Evolutionary conservation across 192 early-diverging fungal genomes (phyloP).

Genomic region (Powellomyces hirtus): DNA sequence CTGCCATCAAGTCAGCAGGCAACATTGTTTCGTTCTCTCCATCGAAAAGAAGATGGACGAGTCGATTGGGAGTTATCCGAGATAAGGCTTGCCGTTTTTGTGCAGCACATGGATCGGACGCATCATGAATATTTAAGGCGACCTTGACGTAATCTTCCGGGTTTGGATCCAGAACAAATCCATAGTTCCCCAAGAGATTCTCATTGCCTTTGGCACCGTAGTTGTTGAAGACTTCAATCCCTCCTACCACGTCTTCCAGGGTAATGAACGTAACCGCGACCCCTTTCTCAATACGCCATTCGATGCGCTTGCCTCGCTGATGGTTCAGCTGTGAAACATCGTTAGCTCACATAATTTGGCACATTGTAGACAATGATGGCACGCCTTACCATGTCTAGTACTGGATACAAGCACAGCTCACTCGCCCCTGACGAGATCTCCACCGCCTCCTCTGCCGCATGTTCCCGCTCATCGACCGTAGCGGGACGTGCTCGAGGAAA

Average conservation of each 20-base stretch:
- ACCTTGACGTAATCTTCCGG: constrained; percentile 51
- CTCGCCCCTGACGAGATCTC: constrained; percentile 17
- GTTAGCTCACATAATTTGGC: too few species aligned
- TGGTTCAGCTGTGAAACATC: constrained; percentile 39
- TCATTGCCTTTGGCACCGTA: constrained; percentile 57
- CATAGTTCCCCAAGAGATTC: constrained; percentile 51
- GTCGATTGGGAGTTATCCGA: constrained; percentile 1
- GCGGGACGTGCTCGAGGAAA: constrained; percentile 35
- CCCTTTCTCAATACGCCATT: constrained; percentile 36
- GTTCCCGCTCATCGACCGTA: constrained; percentile 3
- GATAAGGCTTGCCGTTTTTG: not conserved
- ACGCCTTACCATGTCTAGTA: constrained; percentile 40
- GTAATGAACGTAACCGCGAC: constrained; percentile 35
- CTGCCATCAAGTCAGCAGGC: constrained; percentile 22
- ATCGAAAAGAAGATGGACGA: constrained; percentile 41
- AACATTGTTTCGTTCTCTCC: constrained; percentile 31
- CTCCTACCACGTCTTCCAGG: constrained; percentile 13
- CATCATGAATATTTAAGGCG: constrained; percentile 30
- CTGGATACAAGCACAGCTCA: constrained; percentile 50
- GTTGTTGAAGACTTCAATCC: constrained; percentile 45
- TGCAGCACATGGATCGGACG: constrained; percentile 29
- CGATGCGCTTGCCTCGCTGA: constrained; percentile 37
- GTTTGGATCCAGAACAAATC: constrained; percentile 48
- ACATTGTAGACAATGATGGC: too few species aligned
- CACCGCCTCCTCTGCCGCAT: constrained; percentile 15